A percentile compares a stretch with the other conserved stretches of the same genome.
These are phyloP conservation scores for Phaeomoniella chlamydospora DNA, from an alignment of 2,329 filamentous ascomycete species.

Conservation along the genomic window DNA sequence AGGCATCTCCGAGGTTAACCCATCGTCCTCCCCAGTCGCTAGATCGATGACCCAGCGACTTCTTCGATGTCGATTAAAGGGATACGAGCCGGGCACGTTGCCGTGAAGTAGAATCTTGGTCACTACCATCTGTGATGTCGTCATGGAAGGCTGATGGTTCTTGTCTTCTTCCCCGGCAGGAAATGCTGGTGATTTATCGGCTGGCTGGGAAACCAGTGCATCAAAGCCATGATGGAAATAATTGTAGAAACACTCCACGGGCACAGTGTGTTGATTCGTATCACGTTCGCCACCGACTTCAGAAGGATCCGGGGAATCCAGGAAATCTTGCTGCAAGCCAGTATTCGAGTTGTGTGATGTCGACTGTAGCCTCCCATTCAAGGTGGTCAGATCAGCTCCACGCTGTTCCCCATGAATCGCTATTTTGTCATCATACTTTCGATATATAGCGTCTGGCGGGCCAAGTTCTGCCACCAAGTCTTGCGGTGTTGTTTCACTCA, in stretches of 20 bases:
- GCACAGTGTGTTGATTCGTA: slow-evolving; percentile 43
- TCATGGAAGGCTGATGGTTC: slow-evolving; percentile 1
- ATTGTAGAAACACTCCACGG: slow-evolving; percentile 69
- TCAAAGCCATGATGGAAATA: slow-evolving; percentile 96
- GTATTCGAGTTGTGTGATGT: slow-evolving; percentile 20
- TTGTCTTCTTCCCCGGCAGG: slow-evolving; percentile 19
- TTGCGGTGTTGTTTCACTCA: slow-evolving; percentile 83
- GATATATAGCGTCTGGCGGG: slow-evolving; percentile 85
- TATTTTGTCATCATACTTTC: slow-evolving; percentile 78
- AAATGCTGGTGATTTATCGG: slow-evolving; percentile 47
- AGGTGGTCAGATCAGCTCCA: slow-evolving; percentile 31
- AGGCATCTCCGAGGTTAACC: slow-evolving; percentile 59
- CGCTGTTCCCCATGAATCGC: slow-evolving; percentile 51
- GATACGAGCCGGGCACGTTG: slow-evolving; percentile 89
- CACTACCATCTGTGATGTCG: slow-evolving; percentile 56
- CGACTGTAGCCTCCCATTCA: slow-evolving; percentile 15
- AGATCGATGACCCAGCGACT: slow-evolving; percentile 68
- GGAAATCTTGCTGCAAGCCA: slow-evolving; percentile 45
- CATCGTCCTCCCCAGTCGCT: slow-evolving; percentile 23
- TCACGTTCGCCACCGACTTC: slow-evolving; percentile 51
- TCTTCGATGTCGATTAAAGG: slow-evolving; percentile 86
- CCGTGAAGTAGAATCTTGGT: slow-evolving; percentile 89
- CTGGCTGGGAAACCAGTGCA: slow-evolving; percentile 70
- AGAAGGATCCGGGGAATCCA: slow-evolving; percentile 60
- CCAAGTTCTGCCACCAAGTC: slow-evolving; percentile 83